Conservation (phyloP, 164 flowering plant genomes). For the Echeveria elegans region DNA sequence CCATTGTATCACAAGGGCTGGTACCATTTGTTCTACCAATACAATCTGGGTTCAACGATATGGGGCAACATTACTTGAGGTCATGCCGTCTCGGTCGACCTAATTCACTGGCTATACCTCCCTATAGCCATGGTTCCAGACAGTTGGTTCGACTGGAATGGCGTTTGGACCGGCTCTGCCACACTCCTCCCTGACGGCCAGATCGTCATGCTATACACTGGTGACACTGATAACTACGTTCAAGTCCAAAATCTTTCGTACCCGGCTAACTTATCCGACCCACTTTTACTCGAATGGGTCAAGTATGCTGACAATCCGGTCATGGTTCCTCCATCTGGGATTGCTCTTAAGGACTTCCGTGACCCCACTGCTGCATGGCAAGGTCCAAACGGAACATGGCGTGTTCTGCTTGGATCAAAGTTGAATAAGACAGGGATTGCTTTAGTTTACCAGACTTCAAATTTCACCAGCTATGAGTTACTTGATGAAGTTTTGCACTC, state of each 20-base stretch:
- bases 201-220: constrained; percentile 59
- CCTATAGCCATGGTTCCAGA: constrained; percentile 61
- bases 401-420: constrained; percentile 38
- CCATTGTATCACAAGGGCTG: constrained; percentile 56
- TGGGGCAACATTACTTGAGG: constrained; percentile 80
- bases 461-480: constrained; percentile 27
- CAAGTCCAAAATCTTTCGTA: constrained; percentile 53
- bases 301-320: constrained; percentile 47
- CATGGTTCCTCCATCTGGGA: constrained; percentile 32
- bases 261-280: constrained; percentile 48
- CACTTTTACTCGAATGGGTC: constrained; percentile 50
- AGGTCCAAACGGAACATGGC: constrained; percentile 38
- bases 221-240: constrained; percentile 30
- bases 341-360: constrained; percentile 28
- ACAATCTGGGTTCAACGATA: constrained; percentile 53
- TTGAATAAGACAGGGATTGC: constrained; percentile 28
- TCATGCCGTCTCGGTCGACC: constrained; percentile 57
- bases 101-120: constrained; percentile 60
- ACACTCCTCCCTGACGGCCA: constrained; percentile 49
- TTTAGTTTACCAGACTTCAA: constrained; percentile 27
- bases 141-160: constrained; percentile 41
- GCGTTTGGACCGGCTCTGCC: constrained; percentile 74
- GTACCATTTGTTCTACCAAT: constrained; percentile 69
- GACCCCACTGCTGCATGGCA: constrained; percentile 59
- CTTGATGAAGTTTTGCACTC: constrained; percentile 25